These are phyloP conservation scores for Trichocomaceae sp. DNA, from an alignment of 2,329 filamentous ascomycete species.

Conservation along the genomic window DNA sequence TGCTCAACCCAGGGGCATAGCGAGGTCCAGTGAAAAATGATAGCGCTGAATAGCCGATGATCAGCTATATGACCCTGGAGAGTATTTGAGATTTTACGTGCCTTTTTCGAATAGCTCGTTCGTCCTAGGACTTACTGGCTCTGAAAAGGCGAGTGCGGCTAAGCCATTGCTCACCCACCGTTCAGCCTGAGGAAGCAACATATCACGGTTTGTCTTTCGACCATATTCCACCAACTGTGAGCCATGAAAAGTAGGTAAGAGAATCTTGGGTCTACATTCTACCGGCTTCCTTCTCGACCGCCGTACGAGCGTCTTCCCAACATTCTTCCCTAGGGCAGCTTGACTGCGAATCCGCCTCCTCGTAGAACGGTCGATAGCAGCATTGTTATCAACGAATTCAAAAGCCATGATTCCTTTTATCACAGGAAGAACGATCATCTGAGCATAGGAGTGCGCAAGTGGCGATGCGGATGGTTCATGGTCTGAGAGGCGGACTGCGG, in stretches of 20 bases:
- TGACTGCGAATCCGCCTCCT: conserved; percentile 7
- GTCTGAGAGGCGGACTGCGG: too few species aligned
- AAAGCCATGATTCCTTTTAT: not conserved
- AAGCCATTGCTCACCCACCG: not conserved
- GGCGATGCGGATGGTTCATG: too few species aligned
- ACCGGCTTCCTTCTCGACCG: conserved; percentile 5
- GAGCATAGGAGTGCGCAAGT: too few species aligned
- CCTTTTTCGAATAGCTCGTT: not conserved
- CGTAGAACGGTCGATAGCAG: not conserved
- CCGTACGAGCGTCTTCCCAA: conserved; percentile 4
- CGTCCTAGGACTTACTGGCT: not conserved
- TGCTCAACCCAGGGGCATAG: not conserved
- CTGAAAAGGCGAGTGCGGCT: not conserved
- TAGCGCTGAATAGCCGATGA: not conserved
- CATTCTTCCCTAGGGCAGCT: conserved; percentile 2
- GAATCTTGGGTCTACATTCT: not conserved
- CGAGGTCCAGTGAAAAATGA: not conserved
- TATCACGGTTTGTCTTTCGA: not conserved
- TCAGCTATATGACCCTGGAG: not conserved
- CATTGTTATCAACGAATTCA: conserved; percentile 4
- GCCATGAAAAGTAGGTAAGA: too few species aligned
- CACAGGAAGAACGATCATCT: too few species aligned
- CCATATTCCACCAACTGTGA: too few species aligned
- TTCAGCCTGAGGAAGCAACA: not conserved
- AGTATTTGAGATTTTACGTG: not conserved